Conservation (phyloP, 495 filamentous ascomycete genomes). For the Lasiosphaeria miniovina region DNA sequence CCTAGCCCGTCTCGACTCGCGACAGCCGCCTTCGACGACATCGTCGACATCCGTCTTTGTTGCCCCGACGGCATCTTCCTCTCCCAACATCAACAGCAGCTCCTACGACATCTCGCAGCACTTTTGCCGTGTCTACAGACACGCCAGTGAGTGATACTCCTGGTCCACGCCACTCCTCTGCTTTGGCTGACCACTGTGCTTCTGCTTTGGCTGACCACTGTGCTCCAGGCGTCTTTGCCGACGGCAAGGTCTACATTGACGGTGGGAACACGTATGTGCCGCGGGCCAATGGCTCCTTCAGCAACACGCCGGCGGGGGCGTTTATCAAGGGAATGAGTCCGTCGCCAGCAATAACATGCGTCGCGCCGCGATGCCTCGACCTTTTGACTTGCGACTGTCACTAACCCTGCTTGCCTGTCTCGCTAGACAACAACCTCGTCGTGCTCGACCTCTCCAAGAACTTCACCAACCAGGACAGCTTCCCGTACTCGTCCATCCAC, state of each 20-base stretch:
- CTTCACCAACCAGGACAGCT: slow-evolving; percentile 13
- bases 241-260: slow-evolving; percentile 22
- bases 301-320: slow-evolving; percentile 2
- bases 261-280: slow-evolving; percentile 19
- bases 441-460: slow-evolving; percentile 16
- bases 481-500: slow-evolving; percentile 11
- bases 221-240: slow-evolving; percentile 11
- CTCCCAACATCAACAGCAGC: slow-evolving; percentile 15
- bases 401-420: background rate
- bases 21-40: slow-evolving; percentile 1
- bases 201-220: background rate
- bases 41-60: slow-evolving; percentile 12
- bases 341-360: background rate
- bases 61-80: slow-evolving; percentile 2
- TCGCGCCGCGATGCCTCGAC: background rate
- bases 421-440: slow-evolving; percentile 14
- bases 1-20: background rate
- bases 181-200: background rate
- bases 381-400: background rate
- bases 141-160: slow-evolving; percentile 12
- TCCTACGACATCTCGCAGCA: slow-evolving; percentile 14
- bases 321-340: slow-evolving; percentile 13
- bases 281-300: slow-evolving; percentile 9
- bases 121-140: slow-evolving; percentile 14
- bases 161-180: background rate